These are phyloP conservation scores for Rutidosis leptorrhynchoides DNA, from an alignment of 129 eudicot genomes.

Conservation along the genomic window DNA sequence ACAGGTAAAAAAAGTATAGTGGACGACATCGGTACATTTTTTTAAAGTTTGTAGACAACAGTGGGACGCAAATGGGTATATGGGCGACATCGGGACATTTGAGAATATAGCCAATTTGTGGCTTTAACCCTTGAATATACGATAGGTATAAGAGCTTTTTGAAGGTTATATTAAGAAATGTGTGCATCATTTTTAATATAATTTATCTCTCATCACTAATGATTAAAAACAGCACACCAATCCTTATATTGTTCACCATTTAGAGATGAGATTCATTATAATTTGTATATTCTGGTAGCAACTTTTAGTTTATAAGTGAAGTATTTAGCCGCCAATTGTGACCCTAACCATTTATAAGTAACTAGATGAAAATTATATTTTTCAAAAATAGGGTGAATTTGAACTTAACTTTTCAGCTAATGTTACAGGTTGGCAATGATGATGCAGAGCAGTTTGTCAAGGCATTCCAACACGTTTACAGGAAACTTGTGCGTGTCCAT, in stretches of 20 bases:
- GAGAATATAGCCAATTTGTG: too few relatives aligned
- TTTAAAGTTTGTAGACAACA: too few relatives aligned
- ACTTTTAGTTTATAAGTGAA: too few relatives aligned
- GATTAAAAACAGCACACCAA: neutral
- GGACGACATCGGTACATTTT: too few relatives aligned
- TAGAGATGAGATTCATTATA: too few relatives aligned
- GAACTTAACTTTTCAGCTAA: neutral
- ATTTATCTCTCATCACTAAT: neutral
- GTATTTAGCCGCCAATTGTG: neutral
- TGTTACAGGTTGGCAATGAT: constrained; percentile 55
- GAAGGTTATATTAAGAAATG: neutral
- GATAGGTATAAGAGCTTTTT: neutral
- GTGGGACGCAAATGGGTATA: too few relatives aligned
- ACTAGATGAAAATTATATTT: neutral
- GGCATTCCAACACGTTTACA: constrained; percentile 66
- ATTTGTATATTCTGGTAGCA: neutral
- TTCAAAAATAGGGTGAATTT: neutral
- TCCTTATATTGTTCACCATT: neutral
- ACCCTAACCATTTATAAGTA: neutral
- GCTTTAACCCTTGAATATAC: too few relatives aligned
- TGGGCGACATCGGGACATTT: too few relatives aligned
- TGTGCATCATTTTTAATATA: neutral
- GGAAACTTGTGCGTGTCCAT: constrained; percentile 58
- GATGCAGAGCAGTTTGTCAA: constrained; percentile 78
- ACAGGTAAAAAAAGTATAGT: too few relatives aligned